Base-by-base conservation (phyloP, 1,284 basidiomycete genomes). In the Binderoboletus segoi region DNA sequence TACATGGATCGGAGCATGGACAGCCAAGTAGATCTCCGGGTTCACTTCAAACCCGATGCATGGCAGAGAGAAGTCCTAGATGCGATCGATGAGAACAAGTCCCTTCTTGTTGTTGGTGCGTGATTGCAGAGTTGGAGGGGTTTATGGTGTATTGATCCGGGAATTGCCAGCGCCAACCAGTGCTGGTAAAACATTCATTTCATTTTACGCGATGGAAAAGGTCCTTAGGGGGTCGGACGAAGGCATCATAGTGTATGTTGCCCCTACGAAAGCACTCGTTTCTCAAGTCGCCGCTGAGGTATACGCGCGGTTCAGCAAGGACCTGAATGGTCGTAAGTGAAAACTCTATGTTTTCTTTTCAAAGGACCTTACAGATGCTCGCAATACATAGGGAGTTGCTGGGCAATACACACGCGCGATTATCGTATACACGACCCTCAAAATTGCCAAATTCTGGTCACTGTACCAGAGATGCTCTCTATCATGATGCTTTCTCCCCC, bases 141-240 rank as follows among this genome's bases (percentile, higher is more conserved):
- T 33, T 16, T 54, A 18, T 4, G 10, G 28, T 45, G 18, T 38
- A 41, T 26, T 51, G 24, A 24, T 30, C 4, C 24, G 28, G 30
- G 20, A 21, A 26, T 48, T 15, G 60, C 8, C 45, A 85, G 85
- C 85, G 1, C 85, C 85, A 0, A 86, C 84, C 0, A 86, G 83
- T 71, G 85, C 85, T 0, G 85, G 87, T 33, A 90, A 89, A 68
- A 89, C 88, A 0, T 89, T 90, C 66, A 88, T 90, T 43, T 87
- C 85, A 4, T 89, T 79, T 67, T 88, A 89, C 59, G 86, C 87
- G 0, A 89, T 89, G 87, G 87, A 89, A 68, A 80, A 81, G 57
- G 73, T 87, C 15, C 69, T 89, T 7, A 72, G 83, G 53, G 75
- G 75, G 32, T 83, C 83, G 0, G 82, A 89, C 62, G 79, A 87